These are phyloP conservation scores for Aciculoconidium aculeatum DNA, from an alignment of 805 yeast species.

Conservation along the genomic window DNA sequence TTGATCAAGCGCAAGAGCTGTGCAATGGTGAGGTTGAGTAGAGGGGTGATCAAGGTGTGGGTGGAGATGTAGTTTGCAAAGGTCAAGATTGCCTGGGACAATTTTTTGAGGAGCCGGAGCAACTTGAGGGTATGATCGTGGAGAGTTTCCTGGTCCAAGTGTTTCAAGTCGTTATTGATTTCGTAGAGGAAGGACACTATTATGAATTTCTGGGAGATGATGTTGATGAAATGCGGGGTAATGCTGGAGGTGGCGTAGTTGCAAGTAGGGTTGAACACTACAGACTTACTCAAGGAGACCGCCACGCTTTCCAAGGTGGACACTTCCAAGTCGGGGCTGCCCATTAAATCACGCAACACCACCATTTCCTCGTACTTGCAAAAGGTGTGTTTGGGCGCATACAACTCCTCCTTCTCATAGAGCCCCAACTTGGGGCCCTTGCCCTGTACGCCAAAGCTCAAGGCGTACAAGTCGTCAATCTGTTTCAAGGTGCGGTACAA, in stretches of 20 bases:
- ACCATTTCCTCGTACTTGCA: conserved; percentile 14
- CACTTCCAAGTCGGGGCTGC: conserved; percentile 1
- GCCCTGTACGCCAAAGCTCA: conserved; percentile 45
- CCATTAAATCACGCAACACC: conserved; percentile 7
- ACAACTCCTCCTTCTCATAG: no score
- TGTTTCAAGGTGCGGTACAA: conserved; percentile 43
- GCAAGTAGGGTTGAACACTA: background rate
- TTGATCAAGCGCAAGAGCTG: conserved; percentile 32
- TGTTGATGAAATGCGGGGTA: conserved; percentile 21
- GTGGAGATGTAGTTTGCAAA: conserved; percentile 27
- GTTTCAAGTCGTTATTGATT: conserved; percentile 13
- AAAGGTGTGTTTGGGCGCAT: conserved; percentile 18
- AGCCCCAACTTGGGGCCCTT: background rate
- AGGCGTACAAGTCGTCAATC: conserved; percentile 46
- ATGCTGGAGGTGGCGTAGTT: conserved; percentile 10
- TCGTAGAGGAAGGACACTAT: conserved; percentile 33
- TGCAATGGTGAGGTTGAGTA: conserved; percentile 26
- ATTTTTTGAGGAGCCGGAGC: conserved; percentile 31
- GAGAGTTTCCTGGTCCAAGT: conserved; percentile 25
- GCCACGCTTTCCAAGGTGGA: background rate
- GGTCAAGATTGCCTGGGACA: conserved; percentile 21
- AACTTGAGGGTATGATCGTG: conserved; percentile 36
- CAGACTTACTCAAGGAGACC: background rate
- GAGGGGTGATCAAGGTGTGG: conserved; percentile 20
- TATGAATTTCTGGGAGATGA: conserved; percentile 31